phyloP scores from a whole-genome alignment of 2,329 filamentous ascomycete species.

The Cladophialophora bantiana region DNA sequence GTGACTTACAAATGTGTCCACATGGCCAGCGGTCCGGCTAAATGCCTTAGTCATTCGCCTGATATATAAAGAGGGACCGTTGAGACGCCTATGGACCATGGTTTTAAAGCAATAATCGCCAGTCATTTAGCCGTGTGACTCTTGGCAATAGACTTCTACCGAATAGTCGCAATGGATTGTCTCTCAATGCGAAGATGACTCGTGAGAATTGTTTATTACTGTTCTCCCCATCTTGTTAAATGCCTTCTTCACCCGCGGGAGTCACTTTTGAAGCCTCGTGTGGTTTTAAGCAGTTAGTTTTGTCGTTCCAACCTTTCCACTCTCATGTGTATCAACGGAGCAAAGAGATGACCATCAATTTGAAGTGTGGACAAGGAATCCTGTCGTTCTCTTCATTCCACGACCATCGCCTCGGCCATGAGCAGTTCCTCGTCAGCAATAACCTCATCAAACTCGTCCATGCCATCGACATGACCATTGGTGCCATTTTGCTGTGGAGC shows the following conservation, averaged over 20 bases:
- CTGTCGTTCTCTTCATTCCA: constrained; percentile 39
- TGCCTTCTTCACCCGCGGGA: too few relatives aligned
- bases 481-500: constrained; percentile 21
- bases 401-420: constrained; percentile 46
- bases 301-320: too few relatives aligned
- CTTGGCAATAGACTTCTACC: not conserved
- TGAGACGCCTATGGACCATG: not conserved
- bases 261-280: too few relatives aligned
- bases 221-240: too few relatives aligned
- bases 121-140: constrained; percentile 13
- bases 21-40: constrained; percentile 14
- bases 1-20: not conserved
- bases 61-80: not conserved
- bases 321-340: not conserved
- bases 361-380: not conserved
- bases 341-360: not conserved
- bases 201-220: not conserved
- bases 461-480: constrained; percentile 35
- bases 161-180: not conserved
- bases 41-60: constrained; percentile 9
- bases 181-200: constrained; percentile 1
- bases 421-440: constrained; percentile 53
- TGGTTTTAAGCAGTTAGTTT: too few relatives aligned
- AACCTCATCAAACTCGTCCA: constrained; percentile 47
- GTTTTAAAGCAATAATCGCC: not conserved